A percentile compares a stretch with the other conserved stretches of the same genome.
phyloP scores from a whole-genome alignment of 208 protist genomes.

The Wallacemonas sp. region DNA sequence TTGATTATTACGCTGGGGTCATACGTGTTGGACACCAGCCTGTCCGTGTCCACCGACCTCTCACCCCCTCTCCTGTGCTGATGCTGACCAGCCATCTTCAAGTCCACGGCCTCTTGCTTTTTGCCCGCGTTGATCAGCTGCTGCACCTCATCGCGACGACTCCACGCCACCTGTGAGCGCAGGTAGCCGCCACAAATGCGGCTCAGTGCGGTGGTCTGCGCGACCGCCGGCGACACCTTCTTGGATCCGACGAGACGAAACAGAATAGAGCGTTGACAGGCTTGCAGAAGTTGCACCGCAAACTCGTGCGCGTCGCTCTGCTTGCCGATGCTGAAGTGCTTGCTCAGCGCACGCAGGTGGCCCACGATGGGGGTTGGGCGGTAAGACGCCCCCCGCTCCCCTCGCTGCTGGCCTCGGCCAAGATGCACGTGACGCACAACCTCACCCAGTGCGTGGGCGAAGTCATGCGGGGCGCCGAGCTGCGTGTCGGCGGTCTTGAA shows the following conservation, averaged over 20 bases:
- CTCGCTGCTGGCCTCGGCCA: background rate
- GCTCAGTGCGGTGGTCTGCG: slow-evolving; percentile 75
- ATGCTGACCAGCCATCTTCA: slow-evolving; percentile 49
- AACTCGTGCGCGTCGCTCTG: slow-evolving; percentile 94
- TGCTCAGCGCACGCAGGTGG: slow-evolving; percentile 63
- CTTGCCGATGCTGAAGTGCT: slow-evolving; percentile 74
- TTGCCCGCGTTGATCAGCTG: slow-evolving; percentile 64
- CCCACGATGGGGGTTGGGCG: slow-evolving; percentile 58
- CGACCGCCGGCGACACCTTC: slow-evolving; percentile 61
- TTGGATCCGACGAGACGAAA: slow-evolving; percentile 68
- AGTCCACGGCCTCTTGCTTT: slow-evolving; percentile 70
- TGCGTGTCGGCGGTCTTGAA: slow-evolving; percentile 58
- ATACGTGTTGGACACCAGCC: slow-evolving; percentile 81
- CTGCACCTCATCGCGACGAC: slow-evolving; percentile 74
- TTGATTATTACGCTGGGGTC: slow-evolving; percentile 83
- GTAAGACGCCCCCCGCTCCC: slow-evolving; percentile 32
- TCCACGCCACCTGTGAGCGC: slow-evolving; percentile 84
- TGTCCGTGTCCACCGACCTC: slow-evolving; percentile 14
- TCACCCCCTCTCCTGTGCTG: slow-evolving; percentile 11
- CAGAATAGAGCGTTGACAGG: slow-evolving; percentile 77
- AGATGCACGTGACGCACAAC: slow-evolving; percentile 71
- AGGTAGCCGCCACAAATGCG: slow-evolving; percentile 86
- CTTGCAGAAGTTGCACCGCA: slow-evolving; percentile 73
- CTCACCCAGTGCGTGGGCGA: slow-evolving; percentile 80
- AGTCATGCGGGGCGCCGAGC: slow-evolving; percentile 75